phyloP scores from a whole-genome alignment of 306 rosid species.

The Cucurbita pepo region DNA sequence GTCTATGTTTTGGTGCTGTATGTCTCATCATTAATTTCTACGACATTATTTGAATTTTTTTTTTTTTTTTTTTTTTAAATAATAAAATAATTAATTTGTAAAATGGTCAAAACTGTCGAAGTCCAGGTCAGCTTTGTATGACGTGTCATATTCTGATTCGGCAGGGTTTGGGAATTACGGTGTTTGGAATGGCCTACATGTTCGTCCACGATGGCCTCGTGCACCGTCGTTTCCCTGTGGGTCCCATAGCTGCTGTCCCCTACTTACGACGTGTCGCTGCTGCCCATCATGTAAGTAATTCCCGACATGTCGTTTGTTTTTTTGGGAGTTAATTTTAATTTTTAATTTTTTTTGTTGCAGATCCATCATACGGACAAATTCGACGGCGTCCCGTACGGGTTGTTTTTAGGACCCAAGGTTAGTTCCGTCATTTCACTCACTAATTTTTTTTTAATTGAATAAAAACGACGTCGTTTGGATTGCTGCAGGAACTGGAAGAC shows the following conservation, averaged over 20 bases:
- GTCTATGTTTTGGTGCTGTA: constrained; percentile 85
- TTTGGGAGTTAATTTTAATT: background rate
- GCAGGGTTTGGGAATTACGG: constrained; percentile 81
- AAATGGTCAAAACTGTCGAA: background rate
- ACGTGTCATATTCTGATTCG: background rate
- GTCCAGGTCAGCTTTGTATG: background rate
- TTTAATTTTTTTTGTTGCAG: constrained; percentile 8
- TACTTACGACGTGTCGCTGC: constrained; percentile 67
- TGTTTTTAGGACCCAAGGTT: constrained; percentile 88
- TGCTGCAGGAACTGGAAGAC: background rate
- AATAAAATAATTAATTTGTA: background rate
- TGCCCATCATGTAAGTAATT: constrained; percentile 72
- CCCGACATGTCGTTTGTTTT: background rate
- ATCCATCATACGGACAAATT: constrained; percentile 68
- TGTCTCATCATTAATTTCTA: constrained; percentile 1
- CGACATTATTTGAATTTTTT: no score
- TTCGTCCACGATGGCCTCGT: constrained; percentile 91
- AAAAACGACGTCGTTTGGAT: background rate
- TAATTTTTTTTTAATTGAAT: background rate
- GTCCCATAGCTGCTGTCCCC: constrained; percentile 82
- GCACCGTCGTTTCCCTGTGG: constrained; percentile 78
- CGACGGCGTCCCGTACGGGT: constrained; percentile 71
- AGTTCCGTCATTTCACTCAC: background rate
- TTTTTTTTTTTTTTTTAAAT: no score
- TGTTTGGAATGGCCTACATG: constrained; percentile 91